Evolutionary conservation across 495 filamentous ascomycete species (phyloP).

Genomic region (Neurospora hispaniola): DNA sequence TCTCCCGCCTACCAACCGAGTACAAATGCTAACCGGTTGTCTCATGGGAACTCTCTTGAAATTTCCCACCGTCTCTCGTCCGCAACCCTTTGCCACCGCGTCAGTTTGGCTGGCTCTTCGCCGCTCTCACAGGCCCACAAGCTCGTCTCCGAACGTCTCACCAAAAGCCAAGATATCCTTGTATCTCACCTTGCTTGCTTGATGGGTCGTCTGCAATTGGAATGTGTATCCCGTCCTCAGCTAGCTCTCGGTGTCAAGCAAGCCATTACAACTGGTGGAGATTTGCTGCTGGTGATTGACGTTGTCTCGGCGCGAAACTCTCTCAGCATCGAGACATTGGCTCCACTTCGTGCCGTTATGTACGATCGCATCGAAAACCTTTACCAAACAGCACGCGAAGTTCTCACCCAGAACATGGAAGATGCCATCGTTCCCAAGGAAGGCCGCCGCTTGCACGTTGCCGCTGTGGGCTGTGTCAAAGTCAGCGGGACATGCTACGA

Average conservation of each 20-base stretch:
- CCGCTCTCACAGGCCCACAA: slow-evolving; percentile 34
- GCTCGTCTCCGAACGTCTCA: slow-evolving; percentile 52
- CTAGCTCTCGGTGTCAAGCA: slow-evolving; percentile 60
- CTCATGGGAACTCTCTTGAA: slow-evolving; percentile 18
- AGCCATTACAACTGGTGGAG: slow-evolving; percentile 68
- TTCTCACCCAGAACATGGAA: slow-evolving; percentile 54
- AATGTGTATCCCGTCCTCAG: slow-evolving; percentile 78
- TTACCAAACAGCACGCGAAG: slow-evolving; percentile 66
- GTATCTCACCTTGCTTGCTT: slow-evolving; percentile 83
- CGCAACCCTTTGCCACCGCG: slow-evolving; percentile 39
- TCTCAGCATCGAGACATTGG: slow-evolving; percentile 50
- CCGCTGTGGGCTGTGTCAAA: slow-evolving; percentile 83
- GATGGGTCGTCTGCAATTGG: slow-evolving; percentile 79
- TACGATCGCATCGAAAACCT: slow-evolving; percentile 68
- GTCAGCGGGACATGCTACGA: slow-evolving; percentile 83
- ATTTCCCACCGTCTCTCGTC: slow-evolving; percentile 31
- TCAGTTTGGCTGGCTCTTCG: slow-evolving; percentile 39
- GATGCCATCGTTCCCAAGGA: slow-evolving; percentile 75
- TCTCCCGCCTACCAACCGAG: slow-evolving; percentile 26
- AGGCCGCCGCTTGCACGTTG: slow-evolving; percentile 62
- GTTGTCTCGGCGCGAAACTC: slow-evolving; percentile 69
- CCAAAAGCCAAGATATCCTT: slow-evolving; percentile 70
- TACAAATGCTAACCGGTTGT: slow-evolving; percentile 31
- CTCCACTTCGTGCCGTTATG: slow-evolving; percentile 65
- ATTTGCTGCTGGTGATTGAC: slow-evolving; percentile 70